Conservation (phyloP, 139 green algal genomes). For the Dunaliella sp. region DNA sequence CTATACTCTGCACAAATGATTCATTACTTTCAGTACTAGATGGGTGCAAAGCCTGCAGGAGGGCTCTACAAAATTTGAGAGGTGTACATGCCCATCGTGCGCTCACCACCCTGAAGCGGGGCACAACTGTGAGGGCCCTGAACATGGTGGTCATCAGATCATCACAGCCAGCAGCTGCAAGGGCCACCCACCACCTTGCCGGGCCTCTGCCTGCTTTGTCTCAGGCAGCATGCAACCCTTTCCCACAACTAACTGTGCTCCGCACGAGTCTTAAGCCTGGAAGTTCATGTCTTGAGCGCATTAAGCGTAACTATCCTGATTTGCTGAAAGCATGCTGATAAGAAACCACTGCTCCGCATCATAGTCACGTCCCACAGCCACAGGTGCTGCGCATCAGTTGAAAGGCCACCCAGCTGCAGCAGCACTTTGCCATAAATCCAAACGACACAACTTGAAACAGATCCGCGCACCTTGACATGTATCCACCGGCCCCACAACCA, state of each 20-base stretch:
- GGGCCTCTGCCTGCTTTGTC: too few species aligned
- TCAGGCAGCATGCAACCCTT: too few species aligned
- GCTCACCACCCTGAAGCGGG: too few species aligned
- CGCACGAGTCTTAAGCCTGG: too few species aligned
- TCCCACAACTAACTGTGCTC: too few species aligned
- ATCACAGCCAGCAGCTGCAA: too few species aligned
- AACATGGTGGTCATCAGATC: too few species aligned
- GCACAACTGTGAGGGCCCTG: too few species aligned
- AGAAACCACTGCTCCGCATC: too few species aligned
- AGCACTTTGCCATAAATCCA: neutral
- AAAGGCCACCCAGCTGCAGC: neutral
- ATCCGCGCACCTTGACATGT: neutral
- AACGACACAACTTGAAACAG: neutral
- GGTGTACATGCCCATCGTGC: too few species aligned
- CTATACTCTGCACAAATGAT: neutral
- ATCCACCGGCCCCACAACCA: conserved; percentile 3
- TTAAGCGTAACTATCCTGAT: neutral
- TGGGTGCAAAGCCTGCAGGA: neutral
- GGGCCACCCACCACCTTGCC: too few species aligned
- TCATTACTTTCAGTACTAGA: neutral
- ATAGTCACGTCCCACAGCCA: neutral
- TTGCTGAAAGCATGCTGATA: neutral
- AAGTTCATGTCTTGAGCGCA: neutral
- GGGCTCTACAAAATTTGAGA: too few species aligned
- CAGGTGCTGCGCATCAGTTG: neutral